Evolutionary conservation across 768 basidiomycete species (phyloP).

Genomic region (Lactarius sanguifluus): DNA sequence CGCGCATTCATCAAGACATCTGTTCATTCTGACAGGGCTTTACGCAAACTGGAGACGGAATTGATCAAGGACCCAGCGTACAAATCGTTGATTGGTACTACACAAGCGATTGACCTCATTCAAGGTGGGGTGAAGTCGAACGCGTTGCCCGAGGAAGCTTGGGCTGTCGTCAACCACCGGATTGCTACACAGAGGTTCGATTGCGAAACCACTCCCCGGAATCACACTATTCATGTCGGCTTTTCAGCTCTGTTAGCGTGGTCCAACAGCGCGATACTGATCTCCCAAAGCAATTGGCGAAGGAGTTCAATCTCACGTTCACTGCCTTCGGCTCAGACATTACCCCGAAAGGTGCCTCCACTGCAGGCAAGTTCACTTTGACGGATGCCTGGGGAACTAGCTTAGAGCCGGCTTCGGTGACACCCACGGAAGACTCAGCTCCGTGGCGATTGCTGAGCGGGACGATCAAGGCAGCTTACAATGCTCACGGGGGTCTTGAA

Average conservation of each 20-base stretch:
- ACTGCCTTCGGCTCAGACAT: constrained; percentile 42
- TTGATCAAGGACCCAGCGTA: constrained; percentile 34
- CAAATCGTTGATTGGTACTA: constrained; percentile 37
- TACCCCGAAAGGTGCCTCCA: constrained; percentile 29
- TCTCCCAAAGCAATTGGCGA: constrained; percentile 34
- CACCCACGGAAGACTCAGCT: constrained; percentile 40
- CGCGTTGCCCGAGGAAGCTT: constrained; percentile 46
- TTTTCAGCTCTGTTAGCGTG: constrained; percentile 36
- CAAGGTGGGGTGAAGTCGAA: constrained; percentile 46
- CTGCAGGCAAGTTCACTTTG: constrained; percentile 41
- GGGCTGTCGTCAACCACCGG: constrained; percentile 39
- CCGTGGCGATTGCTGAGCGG: constrained; percentile 45
- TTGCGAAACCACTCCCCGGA: background rate
- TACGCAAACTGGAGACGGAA: constrained; percentile 39
- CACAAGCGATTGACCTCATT: constrained; percentile 42
- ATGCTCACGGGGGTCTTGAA: constrained; percentile 35
- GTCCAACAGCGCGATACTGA: constrained; percentile 36
- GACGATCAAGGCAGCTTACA: constrained; percentile 42
- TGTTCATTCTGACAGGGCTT: constrained; percentile 33
- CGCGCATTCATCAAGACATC: constrained; percentile 35
- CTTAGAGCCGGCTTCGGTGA: constrained; percentile 45
- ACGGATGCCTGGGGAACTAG: constrained; percentile 39
- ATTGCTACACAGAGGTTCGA: constrained; percentile 38
- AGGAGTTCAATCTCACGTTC: constrained; percentile 43
- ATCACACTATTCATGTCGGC: background rate